These are phyloP conservation scores for Coemansia sp. DNA, from an alignment of 192 early-diverging fungal species.

Conservation along the genomic window DNA sequence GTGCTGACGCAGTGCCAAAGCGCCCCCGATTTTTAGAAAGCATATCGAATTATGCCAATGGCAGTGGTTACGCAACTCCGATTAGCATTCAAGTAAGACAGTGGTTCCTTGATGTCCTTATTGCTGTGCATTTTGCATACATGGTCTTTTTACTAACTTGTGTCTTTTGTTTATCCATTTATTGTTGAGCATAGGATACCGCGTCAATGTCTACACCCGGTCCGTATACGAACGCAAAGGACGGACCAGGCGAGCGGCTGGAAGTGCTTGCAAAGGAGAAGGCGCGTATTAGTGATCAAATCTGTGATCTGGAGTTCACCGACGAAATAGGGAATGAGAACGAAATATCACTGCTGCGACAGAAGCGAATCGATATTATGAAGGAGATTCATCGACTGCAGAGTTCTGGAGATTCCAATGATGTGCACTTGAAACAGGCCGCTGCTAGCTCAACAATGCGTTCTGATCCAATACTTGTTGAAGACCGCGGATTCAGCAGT, in stretches of 20 bases:
- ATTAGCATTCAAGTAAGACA: background rate
- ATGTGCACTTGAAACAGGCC: background rate
- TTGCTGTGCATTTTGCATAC: background rate
- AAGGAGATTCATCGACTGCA: slow-evolving; percentile 30
- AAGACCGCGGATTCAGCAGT: background rate
- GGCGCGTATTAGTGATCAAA: slow-evolving; percentile 51
- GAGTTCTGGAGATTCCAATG: background rate
- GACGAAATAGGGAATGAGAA: slow-evolving; percentile 49
- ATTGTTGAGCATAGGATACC: background rate
- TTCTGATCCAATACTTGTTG: background rate
- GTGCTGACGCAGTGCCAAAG: slow-evolving; percentile 3
- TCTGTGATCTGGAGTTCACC: slow-evolving; percentile 53
- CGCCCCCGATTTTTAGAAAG: slow-evolving; percentile 1
- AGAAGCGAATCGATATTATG: slow-evolving; percentile 39
- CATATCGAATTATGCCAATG: background rate
- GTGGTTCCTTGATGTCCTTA: background rate
- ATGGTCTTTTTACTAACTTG: background rate
- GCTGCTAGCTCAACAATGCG: background rate
- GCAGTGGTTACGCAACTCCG: background rate
- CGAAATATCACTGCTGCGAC: slow-evolving; percentile 40
- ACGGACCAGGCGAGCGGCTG: background rate
- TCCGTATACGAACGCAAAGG: background rate
- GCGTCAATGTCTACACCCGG: background rate
- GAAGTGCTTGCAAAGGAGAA: slow-evolving; percentile 37
- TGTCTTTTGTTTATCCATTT: background rate